A percentile compares a stretch with the other conserved stretches of the same genome.
These are phyloP conservation scores for Priceomyces fermenticarens DNA, from an alignment of 805 yeast genomes.

Conservation along the genomic window DNA sequence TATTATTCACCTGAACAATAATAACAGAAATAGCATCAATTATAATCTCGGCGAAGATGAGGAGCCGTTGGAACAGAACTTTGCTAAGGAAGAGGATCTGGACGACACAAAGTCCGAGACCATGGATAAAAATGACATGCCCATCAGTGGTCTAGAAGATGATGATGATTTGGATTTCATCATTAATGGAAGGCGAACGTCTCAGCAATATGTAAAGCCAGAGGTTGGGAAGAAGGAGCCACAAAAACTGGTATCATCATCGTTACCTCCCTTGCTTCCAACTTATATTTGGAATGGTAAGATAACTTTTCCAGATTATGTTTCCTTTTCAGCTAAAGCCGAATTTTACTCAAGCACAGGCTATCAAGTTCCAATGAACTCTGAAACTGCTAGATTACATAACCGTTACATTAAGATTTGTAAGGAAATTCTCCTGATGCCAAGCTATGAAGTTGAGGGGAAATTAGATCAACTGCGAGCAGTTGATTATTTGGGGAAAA, in stretches of 20 bases:
- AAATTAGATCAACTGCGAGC: slow-evolving; percentile 56
- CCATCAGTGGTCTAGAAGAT: slow-evolving; percentile 17
- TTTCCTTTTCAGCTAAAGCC: slow-evolving; percentile 37
- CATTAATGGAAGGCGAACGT: slow-evolving; percentile 16
- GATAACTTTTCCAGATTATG: slow-evolving; percentile 48
- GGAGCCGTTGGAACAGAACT: slow-evolving; percentile 7
- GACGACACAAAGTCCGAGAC: slow-evolving; percentile 7
- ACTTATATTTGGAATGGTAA: slow-evolving; percentile 45
- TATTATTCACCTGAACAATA: slow-evolving; percentile 7
- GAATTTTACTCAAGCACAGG: slow-evolving; percentile 36
- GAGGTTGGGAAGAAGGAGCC: slow-evolving; percentile 4
- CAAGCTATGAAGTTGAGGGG: slow-evolving; percentile 54
- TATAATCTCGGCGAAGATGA: slow-evolving; percentile 24
- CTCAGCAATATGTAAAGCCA: background rate
- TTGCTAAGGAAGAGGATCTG: slow-evolving; percentile 1
- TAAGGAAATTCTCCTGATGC: slow-evolving; percentile 25
- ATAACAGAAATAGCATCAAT: slow-evolving; percentile 11
- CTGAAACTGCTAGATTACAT: slow-evolving; percentile 15
- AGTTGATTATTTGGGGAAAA: slow-evolving; percentile 50
- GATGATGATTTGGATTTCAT: slow-evolving; percentile 36
- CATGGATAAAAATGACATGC: background rate
- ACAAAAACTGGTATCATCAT: background rate
- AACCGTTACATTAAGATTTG: slow-evolving; percentile 24
- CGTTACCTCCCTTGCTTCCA: slow-evolving; percentile 7
- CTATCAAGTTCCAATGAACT: slow-evolving; percentile 15